Evolutionary conservation across 2,329 filamentous ascomycete genomes (phyloP).

Genomic region (Alternaria triticimaculans): DNA sequence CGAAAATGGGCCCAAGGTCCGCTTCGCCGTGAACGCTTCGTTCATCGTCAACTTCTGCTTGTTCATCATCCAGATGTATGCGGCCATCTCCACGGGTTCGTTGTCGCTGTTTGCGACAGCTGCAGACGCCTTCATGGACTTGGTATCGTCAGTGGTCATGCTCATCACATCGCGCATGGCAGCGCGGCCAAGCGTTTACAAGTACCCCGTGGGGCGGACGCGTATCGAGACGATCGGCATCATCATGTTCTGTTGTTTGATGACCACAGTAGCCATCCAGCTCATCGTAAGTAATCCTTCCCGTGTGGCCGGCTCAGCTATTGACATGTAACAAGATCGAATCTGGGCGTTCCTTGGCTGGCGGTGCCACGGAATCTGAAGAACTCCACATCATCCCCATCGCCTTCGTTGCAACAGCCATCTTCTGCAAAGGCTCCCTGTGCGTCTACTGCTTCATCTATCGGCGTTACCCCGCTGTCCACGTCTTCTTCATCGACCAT

Average conservation of each 20-base stretch:
- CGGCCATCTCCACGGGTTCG: conserved; percentile 64
- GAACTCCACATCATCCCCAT: conserved; percentile 62
- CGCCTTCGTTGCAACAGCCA: conserved; percentile 56
- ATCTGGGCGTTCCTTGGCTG: conserved; percentile 61
- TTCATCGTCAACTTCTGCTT: conserved; percentile 54
- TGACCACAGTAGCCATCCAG: conserved; percentile 70
- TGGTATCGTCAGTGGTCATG: conserved; percentile 69
- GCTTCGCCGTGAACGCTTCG: conserved; percentile 49
- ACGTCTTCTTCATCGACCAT: conserved; percentile 65
- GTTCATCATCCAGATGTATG: conserved; percentile 66
- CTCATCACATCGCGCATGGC: conserved; percentile 66
- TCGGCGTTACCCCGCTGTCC: conserved; percentile 62
- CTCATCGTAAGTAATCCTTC: conserved; percentile 57
- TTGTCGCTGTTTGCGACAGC: conserved; percentile 70
- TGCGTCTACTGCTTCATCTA: conserved; percentile 63
- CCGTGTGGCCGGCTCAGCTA: neutral
- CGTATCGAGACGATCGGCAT: conserved; percentile 70
- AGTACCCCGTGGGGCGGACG: conserved; percentile 68
- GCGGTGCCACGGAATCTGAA: conserved; percentile 52
- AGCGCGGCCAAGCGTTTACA: conserved; percentile 65
- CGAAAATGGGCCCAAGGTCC: conserved; percentile 54
- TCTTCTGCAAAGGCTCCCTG: conserved; percentile 59
- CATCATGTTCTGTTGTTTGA: conserved; percentile 70
- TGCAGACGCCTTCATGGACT: conserved; percentile 70
- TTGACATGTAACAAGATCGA: conserved; percentile 55